Conservation (phyloP, 2,329 filamentous ascomycete species). For the Colletotrichum sp. region DNA sequence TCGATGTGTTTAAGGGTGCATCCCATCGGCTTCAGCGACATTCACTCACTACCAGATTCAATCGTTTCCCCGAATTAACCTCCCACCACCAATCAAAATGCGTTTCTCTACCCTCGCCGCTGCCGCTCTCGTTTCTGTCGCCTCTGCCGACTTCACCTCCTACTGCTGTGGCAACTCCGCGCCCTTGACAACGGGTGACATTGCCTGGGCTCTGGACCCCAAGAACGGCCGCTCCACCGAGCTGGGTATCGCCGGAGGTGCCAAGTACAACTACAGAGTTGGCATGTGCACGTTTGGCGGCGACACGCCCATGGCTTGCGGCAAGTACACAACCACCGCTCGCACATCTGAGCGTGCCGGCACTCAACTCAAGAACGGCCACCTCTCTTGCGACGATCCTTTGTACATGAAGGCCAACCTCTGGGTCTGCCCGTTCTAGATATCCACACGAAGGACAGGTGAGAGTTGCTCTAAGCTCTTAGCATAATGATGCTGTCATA, state of each 20-base stretch:
- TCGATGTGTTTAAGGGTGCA: too few species aligned
- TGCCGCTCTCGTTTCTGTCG: neutral
- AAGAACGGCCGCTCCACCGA: neutral
- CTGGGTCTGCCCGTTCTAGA: neutral
- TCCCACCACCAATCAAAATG: neutral
- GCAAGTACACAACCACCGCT: neutral
- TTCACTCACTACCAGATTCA: neutral
- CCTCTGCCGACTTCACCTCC: neutral
- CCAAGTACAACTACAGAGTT: neutral
- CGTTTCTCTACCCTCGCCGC: neutral
- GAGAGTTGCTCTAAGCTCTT: accelerated
- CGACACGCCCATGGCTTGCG: neutral
- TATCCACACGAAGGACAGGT: neutral
- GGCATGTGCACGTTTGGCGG: neutral
- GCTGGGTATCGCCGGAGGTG: neutral
- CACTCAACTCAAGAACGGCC: neutral
- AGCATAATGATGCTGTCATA: too few species aligned
- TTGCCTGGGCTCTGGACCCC: neutral
- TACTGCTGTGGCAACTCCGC: neutral
- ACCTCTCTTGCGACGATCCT: neutral
- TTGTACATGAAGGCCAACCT: neutral
- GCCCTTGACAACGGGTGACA: neutral
- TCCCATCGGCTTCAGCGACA: neutral
- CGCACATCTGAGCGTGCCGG: neutral
- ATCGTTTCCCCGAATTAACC: neutral